These are phyloP conservation scores for Fonsecaea monophora DNA, from an alignment of 2,329 filamentous ascomycete genomes.

Conservation along the genomic window DNA sequence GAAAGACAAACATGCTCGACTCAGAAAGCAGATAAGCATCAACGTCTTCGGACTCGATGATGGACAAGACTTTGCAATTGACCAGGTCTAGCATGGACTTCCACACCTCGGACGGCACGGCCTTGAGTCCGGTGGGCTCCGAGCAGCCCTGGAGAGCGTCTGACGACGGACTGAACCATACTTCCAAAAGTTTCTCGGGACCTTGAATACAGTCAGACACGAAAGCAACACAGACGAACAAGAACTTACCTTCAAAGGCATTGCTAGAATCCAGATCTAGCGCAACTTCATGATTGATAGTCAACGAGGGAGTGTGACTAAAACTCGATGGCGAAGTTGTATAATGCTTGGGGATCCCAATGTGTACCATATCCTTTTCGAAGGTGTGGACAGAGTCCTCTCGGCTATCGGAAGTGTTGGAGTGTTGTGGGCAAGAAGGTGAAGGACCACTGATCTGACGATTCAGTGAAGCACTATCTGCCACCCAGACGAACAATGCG, in stretches of 20 bases:
- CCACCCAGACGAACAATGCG: conserved; percentile 95
- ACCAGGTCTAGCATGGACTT: conserved; percentile 97
- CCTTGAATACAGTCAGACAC: conserved; percentile 56
- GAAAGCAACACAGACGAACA: not conserved
- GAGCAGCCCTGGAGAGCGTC: conserved; percentile 73
- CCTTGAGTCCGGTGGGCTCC: conserved; percentile 80
- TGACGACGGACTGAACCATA: conserved; percentile 91
- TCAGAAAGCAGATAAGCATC: conserved; percentile 97
- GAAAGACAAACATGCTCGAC: conserved; percentile 99
- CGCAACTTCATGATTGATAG: conserved; percentile 94
- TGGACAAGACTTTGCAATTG: conserved; percentile 96
- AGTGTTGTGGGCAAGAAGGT: conserved; percentile 20
- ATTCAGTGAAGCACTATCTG: conserved; percentile 89
- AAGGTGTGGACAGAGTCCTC: conserved; percentile 32
- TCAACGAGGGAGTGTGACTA: conserved; percentile 84
- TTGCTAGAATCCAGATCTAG: conserved; percentile 92
- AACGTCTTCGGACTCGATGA: conserved; percentile 89
- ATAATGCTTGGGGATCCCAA: conserved; percentile 79
- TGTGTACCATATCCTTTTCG: conserved; percentile 77
- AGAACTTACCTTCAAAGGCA: conserved; percentile 81
- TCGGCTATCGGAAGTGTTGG: conserved; percentile 22
- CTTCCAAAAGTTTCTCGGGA: conserved; percentile 96
- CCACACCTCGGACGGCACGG: conserved; percentile 83
- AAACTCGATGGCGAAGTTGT: conserved; percentile 79
- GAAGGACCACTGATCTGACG: conserved; percentile 47